phyloP scores from a whole-genome alignment of 208 protist species.

The Paratrypanosoma confusum region DNA sequence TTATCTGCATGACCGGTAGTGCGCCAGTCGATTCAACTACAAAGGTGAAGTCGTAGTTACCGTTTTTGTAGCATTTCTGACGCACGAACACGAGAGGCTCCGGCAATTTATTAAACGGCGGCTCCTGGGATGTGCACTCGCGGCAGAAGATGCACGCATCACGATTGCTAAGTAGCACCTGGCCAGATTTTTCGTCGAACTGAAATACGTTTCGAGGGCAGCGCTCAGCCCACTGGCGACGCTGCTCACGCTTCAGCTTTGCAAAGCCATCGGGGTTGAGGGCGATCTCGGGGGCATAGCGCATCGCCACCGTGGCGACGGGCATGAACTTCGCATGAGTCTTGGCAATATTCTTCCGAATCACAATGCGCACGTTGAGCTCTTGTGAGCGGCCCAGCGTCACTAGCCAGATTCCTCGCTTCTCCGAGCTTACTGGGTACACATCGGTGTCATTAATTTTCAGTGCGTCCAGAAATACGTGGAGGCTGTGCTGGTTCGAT shows the following conservation, averaged over 20 bases:
- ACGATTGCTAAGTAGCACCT: conserved; percentile 59
- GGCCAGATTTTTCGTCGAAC: conserved; percentile 46
- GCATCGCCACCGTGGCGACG: conserved; percentile 88
- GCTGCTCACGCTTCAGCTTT: conserved; percentile 47
- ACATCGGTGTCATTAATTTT: conserved; percentile 68
- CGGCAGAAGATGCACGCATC: conserved; percentile 88
- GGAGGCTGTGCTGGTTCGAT: conserved; percentile 49
- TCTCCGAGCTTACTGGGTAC: conserved; percentile 71
- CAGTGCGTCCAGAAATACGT: conserved; percentile 74
- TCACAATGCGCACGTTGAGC: conserved; percentile 62
- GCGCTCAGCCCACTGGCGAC: conserved; percentile 70
- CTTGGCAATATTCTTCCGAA: conserved; percentile 96
- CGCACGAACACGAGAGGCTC: conserved; percentile 83
- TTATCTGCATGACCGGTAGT: conserved; percentile 73
- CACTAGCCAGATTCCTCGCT: conserved; percentile 76
- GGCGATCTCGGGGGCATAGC: conserved; percentile 85
- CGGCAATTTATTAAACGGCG: conserved; percentile 55
- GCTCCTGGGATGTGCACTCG: conserved; percentile 82
- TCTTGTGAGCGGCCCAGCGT: conserved; percentile 80
- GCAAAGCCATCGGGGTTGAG: conserved; percentile 84
- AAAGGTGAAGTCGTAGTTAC: conserved; percentile 85
- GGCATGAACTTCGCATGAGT: conserved; percentile 98
- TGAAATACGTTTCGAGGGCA: conserved; percentile 86
- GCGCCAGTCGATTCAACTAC: conserved; percentile 87
- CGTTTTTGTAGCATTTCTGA: conserved; percentile 47